Evolutionary conservation across 1,284 basidiomycete species (phyloP).

Genomic region (Cryptococcus floricola): DNA sequence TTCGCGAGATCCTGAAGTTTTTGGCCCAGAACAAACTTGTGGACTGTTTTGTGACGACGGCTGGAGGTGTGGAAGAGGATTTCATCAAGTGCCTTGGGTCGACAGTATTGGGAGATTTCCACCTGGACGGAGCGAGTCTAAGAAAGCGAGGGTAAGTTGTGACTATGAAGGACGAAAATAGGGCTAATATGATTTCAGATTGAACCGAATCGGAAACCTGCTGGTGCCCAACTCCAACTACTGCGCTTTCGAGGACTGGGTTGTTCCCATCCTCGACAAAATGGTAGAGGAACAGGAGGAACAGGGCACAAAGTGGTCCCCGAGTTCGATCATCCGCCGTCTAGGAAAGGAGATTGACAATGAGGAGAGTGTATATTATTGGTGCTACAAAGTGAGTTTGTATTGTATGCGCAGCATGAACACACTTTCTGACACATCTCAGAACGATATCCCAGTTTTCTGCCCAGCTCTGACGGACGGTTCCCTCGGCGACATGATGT

Average conservation of each 20-base stretch:
- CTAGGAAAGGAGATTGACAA: slow-evolving; percentile 94
- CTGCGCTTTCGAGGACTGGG: slow-evolving; percentile 99
- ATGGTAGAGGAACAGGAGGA: slow-evolving; percentile 83
- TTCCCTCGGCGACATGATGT: slow-evolving; percentile 97
- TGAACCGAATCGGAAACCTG: slow-evolving; percentile 98
- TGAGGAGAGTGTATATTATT: slow-evolving; percentile 96
- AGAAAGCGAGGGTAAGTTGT: slow-evolving; percentile 63
- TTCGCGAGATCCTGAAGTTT: slow-evolving; percentile 88
- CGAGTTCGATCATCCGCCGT: slow-evolving; percentile 86
- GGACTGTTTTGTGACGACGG: slow-evolving; percentile 88
- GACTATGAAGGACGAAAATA: background rate
- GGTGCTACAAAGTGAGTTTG: slow-evolving; percentile 89
- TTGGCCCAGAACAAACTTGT: slow-evolving; percentile 93
- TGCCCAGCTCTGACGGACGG: slow-evolving; percentile 98
- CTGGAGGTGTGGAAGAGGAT: slow-evolving; percentile 98
- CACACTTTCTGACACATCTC: slow-evolving; percentile 8
- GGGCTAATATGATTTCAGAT: slow-evolving; percentile 33
- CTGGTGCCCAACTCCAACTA: slow-evolving; percentile 98
- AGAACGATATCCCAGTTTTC: slow-evolving; percentile 98
- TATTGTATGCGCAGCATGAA: background rate
- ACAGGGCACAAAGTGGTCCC: slow-evolving; percentile 64
- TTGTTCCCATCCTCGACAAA: slow-evolving; percentile 84
- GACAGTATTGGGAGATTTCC: slow-evolving; percentile 92
- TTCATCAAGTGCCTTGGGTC: slow-evolving; percentile 97
- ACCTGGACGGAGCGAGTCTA: slow-evolving; percentile 82